Evolutionary conservation across 345 rosid genomes (phyloP).

Genomic region (Euphorbia peplus): DNA sequence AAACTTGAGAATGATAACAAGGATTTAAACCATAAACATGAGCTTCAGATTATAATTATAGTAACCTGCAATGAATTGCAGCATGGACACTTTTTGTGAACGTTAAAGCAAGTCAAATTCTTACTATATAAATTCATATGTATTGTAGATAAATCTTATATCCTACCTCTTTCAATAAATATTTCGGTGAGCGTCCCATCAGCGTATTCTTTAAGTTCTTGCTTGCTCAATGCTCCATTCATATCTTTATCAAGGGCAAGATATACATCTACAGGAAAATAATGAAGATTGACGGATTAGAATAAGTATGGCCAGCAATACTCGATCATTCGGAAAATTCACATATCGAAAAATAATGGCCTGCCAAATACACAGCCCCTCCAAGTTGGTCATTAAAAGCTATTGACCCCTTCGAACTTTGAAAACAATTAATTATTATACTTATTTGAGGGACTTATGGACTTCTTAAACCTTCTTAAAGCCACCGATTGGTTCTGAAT

Average conservation of each 20-base stretch:
- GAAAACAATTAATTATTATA: too few species aligned
- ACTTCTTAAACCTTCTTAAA: too few species aligned
- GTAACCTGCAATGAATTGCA: background rate
- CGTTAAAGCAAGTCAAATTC: background rate
- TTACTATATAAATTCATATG: background rate
- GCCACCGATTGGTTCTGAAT: too few species aligned
- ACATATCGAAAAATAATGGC: too few species aligned
- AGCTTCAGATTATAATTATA: background rate
- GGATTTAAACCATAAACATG: background rate
- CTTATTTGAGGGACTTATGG: too few species aligned
- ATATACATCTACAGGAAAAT: constrained; percentile 66
- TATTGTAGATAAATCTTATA: background rate
- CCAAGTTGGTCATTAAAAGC: too few species aligned
- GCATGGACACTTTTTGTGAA: background rate
- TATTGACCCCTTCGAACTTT: too few species aligned
- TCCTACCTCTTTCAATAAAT: constrained; percentile 86
- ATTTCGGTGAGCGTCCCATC: constrained; percentile 95
- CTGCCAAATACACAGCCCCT: too few species aligned
- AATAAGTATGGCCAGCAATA: too few species aligned
- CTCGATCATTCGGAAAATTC: too few species aligned
- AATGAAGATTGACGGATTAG: background rate
- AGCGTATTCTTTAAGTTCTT: constrained; percentile 92
- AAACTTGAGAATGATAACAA: background rate
- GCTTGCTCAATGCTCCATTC: constrained; percentile 92
- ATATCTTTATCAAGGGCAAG: constrained; percentile 94